Conservation (phyloP, 2,329 filamentous ascomycete species). For the Boeremia lycopersici region DNA sequence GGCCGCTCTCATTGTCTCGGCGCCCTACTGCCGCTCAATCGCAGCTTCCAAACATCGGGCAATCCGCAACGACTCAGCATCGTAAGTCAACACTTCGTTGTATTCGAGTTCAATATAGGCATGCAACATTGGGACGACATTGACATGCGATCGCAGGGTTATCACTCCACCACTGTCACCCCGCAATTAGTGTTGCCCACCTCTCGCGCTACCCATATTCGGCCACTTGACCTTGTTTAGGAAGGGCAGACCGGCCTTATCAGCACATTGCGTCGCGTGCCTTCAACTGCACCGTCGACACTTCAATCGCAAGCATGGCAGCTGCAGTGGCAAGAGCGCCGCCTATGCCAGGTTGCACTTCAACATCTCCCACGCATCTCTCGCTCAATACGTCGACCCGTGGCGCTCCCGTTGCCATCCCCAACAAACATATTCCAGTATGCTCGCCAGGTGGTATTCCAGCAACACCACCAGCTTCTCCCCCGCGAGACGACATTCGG, state of each 20-base stretch:
- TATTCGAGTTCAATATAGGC: conserved; percentile 17
- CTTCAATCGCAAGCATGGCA: conserved; percentile 46
- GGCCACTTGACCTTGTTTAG: conserved; percentile 8
- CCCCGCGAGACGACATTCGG: conserved; percentile 61
- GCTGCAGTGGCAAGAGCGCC: conserved; percentile 50
- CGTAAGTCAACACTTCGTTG: conserved; percentile 2
- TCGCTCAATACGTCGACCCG: conserved; percentile 63
- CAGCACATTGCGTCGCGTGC: conserved; percentile 31
- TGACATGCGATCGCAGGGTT: conserved; percentile 6
- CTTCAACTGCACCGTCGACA: conserved; percentile 29
- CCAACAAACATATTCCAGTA: conserved; percentile 89
- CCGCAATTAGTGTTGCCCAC: conserved; percentile 14
- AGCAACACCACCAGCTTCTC: conserved; percentile 63
- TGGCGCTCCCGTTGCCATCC: conserved; percentile 66
- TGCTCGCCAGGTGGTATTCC: conserved; percentile 78
- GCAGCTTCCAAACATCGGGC: conserved; percentile 6
- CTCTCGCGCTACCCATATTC: conserved; percentile 14
- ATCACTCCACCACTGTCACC: conserved; percentile 14
- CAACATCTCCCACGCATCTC: conserved; percentile 59
- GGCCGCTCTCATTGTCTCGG: conserved; percentile 17
- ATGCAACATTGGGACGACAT: conserved; percentile 18
- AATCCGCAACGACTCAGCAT: background rate
- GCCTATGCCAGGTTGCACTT: conserved; percentile 43
- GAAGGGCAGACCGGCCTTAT: conserved; percentile 17
- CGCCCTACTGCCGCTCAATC: conserved; percentile 21